These are phyloP conservation scores for Cinnamomum chago DNA, from an alignment of 164 flowering plant genomes.

Conservation along the genomic window DNA sequence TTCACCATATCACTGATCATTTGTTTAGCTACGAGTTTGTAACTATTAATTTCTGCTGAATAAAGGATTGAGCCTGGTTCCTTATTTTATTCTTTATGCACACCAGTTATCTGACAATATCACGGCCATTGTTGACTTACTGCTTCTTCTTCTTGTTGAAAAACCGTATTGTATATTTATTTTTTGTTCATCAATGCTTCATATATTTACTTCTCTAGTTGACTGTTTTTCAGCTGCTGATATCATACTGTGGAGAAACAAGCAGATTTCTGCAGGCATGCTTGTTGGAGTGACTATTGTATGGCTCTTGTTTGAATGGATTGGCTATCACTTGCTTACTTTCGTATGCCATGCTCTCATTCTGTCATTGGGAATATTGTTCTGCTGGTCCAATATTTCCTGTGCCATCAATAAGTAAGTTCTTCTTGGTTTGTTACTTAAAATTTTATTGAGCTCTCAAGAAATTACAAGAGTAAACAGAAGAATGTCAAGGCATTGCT, in stretches of 20 bases:
- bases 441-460: too few relatives aligned
- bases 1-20: neutral
- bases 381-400: slow-evolving; percentile 73
- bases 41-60: neutral
- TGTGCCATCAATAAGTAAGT: slow-evolving; percentile 62
- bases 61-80: neutral
- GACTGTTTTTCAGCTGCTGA: slow-evolving; percentile 70
- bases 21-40: neutral
- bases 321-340: slow-evolving; percentile 73
- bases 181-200: neutral
- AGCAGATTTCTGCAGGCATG: slow-evolving; percentile 59
- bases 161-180: too few relatives aligned
- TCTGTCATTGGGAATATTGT: slow-evolving; percentile 43
- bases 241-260: slow-evolving; percentile 80
- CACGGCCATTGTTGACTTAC: neutral
- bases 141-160: too few relatives aligned
- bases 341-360: slow-evolving; percentile 64
- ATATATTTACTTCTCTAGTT: neutral
- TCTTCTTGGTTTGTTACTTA: neutral
- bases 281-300: slow-evolving; percentile 57
- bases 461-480: too few relatives aligned
- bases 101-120: neutral
- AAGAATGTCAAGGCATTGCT: too few relatives aligned
- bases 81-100: neutral
- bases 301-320: slow-evolving; percentile 78